Evolutionary conservation across 176 grass and related monocot genomes (phyloP).

Genomic region (Typha latifolia): DNA sequence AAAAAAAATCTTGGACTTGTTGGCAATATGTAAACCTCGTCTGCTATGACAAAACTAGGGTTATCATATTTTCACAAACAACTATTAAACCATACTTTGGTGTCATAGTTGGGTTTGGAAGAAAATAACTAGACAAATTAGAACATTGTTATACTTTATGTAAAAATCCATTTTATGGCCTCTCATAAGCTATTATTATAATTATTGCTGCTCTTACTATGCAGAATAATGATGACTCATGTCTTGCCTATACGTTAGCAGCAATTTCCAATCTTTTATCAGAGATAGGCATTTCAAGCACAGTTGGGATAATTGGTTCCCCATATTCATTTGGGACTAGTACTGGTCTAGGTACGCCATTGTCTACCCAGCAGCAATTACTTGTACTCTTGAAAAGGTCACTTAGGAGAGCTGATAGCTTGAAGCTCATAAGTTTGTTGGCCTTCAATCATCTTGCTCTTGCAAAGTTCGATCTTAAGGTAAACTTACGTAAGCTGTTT

Average conservation of each 20-base stretch:
- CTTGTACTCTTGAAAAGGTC: conserved; percentile 88
- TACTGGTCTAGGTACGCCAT: conserved; percentile 65
- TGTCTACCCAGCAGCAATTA: conserved; percentile 74
- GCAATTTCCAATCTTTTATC: conserved; percentile 86
- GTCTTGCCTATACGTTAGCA: conserved; percentile 85
- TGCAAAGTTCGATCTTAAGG: conserved; percentile 91
- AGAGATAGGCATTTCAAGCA: conserved; percentile 67
- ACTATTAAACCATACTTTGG: no score
- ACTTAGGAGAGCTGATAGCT: conserved; percentile 75
- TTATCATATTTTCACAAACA: no score
- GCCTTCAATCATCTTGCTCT: conserved; percentile 70
- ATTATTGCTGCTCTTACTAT: conserved; percentile 6
- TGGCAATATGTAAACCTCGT: not conserved
- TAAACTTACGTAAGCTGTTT: conserved; percentile 22
- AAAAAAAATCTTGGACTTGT: not conserved
- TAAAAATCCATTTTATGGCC: not conserved
- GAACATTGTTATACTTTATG: not conserved
- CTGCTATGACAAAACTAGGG: not conserved
- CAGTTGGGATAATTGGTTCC: conserved; percentile 62
- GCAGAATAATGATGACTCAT: conserved; percentile 93
- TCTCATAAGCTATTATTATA: not conserved
- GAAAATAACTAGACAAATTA: no score
- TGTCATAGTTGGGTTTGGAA: no score
- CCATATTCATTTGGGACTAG: conserved; percentile 68
- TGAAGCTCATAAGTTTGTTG: conserved; percentile 74